Percentiles rank a stretch among this genome's conserved stretches.
Conservation (phyloP, 1,284 basidiomycete genomes). For the Peniophora sp. region DNA sequence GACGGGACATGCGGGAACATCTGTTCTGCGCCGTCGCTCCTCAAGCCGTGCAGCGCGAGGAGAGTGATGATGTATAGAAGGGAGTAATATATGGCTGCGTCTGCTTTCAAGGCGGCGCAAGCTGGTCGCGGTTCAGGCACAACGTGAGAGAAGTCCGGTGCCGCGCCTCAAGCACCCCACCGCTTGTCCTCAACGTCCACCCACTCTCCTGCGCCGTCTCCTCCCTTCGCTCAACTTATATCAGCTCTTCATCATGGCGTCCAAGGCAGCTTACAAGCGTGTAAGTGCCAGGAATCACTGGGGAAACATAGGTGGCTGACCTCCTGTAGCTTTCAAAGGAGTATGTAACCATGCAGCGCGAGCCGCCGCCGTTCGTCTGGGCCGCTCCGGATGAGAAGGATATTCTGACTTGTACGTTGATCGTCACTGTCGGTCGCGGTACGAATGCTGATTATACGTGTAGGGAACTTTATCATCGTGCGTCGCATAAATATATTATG, state of each 20-base stretch:
- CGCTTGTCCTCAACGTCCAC: background rate
- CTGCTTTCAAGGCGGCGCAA: background rate
- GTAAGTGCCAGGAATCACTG: slow-evolving; percentile 35
- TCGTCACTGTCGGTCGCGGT: background rate
- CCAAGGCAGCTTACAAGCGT: slow-evolving; percentile 78
- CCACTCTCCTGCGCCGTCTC: background rate
- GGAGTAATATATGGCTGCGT: background rate
- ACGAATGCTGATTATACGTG: background rate
- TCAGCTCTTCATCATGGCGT: slow-evolving; percentile 48
- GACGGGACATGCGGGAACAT: too few species aligned
- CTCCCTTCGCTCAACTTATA: background rate
- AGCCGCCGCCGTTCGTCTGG: slow-evolving; percentile 92
- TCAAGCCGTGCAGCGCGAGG: too few species aligned
- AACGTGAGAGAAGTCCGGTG: background rate
- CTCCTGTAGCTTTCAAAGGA: slow-evolving; percentile 71
- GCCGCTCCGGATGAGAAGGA: slow-evolving; percentile 95
- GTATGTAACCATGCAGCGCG: slow-evolving; percentile 87
- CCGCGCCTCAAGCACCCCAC: background rate
- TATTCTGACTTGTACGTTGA: slow-evolving; percentile 72
- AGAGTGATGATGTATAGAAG: slow-evolving; percentile 1
- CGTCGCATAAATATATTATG: slow-evolving; percentile 12
- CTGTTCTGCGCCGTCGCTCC: too few species aligned
- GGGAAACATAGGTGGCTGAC: slow-evolving; percentile 8
- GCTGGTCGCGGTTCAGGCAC: too few species aligned
- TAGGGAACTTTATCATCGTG: slow-evolving; percentile 92